Conservation (phyloP, 2,329 filamentous ascomycete genomes). For the Sordariomycetes sp. region DNA sequence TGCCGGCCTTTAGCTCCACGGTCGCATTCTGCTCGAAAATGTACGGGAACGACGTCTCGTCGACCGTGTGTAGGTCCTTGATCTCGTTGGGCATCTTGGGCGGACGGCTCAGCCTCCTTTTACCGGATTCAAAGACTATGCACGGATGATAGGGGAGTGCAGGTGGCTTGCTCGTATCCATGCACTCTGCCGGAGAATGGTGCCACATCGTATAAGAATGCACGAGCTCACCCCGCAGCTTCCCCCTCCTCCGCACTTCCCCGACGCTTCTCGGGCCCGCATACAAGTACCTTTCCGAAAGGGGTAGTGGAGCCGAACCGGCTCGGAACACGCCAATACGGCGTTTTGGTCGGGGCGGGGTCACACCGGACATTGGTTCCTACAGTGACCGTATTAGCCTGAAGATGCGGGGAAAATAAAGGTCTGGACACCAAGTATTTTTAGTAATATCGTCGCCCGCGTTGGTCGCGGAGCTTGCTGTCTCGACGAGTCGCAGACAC, state of each 20-base stretch:
- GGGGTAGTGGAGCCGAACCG: neutral
- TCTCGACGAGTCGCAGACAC: neutral
- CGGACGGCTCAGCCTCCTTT: too few relatives aligned
- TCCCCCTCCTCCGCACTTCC: neutral
- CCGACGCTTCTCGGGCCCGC: neutral
- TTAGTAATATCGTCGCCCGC: neutral
- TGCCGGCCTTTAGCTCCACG: slow-evolving; percentile 15
- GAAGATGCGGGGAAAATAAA: neutral
- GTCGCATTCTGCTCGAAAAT: slow-evolving; percentile 23
- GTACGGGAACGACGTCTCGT: slow-evolving; percentile 21
- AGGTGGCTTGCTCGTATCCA: too few relatives aligned
- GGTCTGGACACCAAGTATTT: too few relatives aligned
- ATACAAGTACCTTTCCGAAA: too few relatives aligned
- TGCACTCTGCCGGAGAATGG: too few relatives aligned
- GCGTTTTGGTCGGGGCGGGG: neutral
- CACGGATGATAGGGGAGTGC: too few relatives aligned
- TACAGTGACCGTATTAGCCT: neutral
- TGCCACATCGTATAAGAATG: neutral
- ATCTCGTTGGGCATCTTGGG: slow-evolving; percentile 16
- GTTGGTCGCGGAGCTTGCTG: neutral
- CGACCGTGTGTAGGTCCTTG: slow-evolving; percentile 14
- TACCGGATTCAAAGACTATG: too few relatives aligned
- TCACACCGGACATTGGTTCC: neutral
- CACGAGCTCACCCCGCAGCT: neutral
- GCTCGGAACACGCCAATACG: neutral